phyloP scores from a whole-genome alignment of 2,329 filamentous ascomycete genomes.

The Botrytis byssoidea region DNA sequence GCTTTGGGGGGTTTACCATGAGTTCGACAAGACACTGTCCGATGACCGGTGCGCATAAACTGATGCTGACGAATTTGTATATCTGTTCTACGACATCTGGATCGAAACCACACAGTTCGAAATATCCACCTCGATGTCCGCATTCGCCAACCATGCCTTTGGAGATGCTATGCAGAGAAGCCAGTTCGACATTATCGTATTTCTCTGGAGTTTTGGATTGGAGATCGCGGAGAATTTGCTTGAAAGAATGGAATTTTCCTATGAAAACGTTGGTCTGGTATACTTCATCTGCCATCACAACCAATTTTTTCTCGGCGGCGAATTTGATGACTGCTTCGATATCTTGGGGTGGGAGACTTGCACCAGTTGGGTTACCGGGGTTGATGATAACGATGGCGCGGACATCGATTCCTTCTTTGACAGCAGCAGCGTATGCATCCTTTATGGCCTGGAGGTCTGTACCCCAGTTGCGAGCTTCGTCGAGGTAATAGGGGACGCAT shows the following conservation, averaged over 20 bases:
- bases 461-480: slow-evolving; percentile 83
- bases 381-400: slow-evolving; percentile 97
- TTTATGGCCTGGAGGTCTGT: slow-evolving; percentile 81
- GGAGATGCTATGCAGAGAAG: slow-evolving; percentile 86
- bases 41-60: slow-evolving; percentile 90
- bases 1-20: slow-evolving; percentile 92
- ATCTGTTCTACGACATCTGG: slow-evolving; percentile 83
- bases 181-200: slow-evolving; percentile 85
- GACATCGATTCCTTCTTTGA: slow-evolving; percentile 76
- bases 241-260: slow-evolving; percentile 94
- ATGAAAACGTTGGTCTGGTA: slow-evolving; percentile 99
- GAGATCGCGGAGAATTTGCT: slow-evolving; percentile 77
- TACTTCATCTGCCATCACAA: slow-evolving; percentile 93
- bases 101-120: slow-evolving; percentile 91
- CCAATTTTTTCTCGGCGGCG: slow-evolving; percentile 78
- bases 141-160: slow-evolving; percentile 99
- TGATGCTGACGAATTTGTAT: slow-evolving; percentile 98
- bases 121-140: slow-evolving; percentile 95
- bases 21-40: slow-evolving; percentile 95
- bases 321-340: slow-evolving; percentile 84
- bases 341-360: slow-evolving; percentile 74
- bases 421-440: slow-evolving; percentile 69
- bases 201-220: slow-evolving; percentile 72
- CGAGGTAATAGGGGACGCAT: slow-evolving; percentile 90
- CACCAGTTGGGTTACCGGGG: slow-evolving; percentile 95